phyloP scores from a whole-genome alignment of 352 stramenopile genomes.

The Nothophytophthora sp. region DNA sequence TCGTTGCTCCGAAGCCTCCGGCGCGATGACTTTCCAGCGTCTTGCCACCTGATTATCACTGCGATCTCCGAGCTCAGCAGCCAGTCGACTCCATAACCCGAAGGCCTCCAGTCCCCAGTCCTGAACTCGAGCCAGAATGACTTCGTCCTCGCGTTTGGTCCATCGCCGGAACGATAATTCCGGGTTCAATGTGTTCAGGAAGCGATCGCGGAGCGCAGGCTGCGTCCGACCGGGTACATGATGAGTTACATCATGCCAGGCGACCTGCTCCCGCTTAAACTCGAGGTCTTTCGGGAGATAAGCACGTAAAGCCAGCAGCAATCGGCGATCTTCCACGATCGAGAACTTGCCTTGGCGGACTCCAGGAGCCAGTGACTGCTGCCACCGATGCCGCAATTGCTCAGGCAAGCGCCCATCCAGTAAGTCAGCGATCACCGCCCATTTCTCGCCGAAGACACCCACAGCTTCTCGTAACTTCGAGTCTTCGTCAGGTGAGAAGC shows the following conservation, averaged over 20 bases:
- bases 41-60: constrained; percentile 50
- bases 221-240: constrained; percentile 56
- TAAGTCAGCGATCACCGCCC: constrained; percentile 77
- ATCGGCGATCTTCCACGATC: constrained; percentile 63
- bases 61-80: constrained; percentile 44
- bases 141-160: constrained; percentile 51
- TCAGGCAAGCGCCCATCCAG: constrained; percentile 72
- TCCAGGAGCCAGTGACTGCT: constrained; percentile 60
- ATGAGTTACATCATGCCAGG: constrained; percentile 70
- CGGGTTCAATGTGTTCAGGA: constrained; percentile 68
- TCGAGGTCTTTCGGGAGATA: constrained; percentile 41
- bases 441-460: constrained; percentile 74
- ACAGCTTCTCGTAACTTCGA: constrained; percentile 49
- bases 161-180: constrained; percentile 64
- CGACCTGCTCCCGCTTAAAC: constrained; percentile 48
- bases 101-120: constrained; percentile 40
- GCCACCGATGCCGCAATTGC: constrained; percentile 78
- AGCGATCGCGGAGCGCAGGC: constrained; percentile 63
- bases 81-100: constrained; percentile 44
- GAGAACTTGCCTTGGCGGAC: constrained; percentile 77
- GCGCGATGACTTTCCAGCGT: constrained; percentile 43
- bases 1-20: constrained; percentile 33
- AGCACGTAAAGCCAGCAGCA: constrained; percentile 58
- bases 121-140: constrained; percentile 34
- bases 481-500: constrained; percentile 55